phyloP scores from a whole-genome alignment of 805 yeast species.

The Candida krabiensis region DNA sequence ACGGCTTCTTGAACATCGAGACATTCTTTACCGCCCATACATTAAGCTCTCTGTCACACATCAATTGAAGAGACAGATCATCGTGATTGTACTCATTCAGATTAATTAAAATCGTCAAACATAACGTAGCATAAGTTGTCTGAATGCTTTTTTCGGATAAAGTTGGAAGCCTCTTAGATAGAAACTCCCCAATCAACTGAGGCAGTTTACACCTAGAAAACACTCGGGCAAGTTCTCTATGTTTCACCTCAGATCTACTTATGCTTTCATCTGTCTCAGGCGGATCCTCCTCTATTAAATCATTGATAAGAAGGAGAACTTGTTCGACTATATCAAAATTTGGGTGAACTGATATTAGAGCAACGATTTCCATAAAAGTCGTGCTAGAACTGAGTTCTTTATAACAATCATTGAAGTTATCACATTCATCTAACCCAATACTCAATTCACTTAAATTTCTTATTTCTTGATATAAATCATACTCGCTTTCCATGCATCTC shows the following conservation, averaged over 20 bases:
- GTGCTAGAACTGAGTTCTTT: slow-evolving; percentile 4
- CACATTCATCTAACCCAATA: slow-evolving; percentile 13
- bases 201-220: slow-evolving; percentile 5
- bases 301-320: slow-evolving; percentile 13
- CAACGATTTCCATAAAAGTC: slow-evolving; percentile 11
- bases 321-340: slow-evolving; percentile 17
- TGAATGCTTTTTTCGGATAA: slow-evolving; percentile 2
- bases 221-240: slow-evolving; percentile 2
- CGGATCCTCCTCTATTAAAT: slow-evolving; percentile 8
- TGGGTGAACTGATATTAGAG: slow-evolving; percentile 16
- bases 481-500: slow-evolving; percentile 22
- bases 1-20: slow-evolving; percentile 1
- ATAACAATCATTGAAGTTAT: slow-evolving; percentile 11
- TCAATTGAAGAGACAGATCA: background rate
- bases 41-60: slow-evolving; percentile 4
- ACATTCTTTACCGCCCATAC: slow-evolving; percentile 4
- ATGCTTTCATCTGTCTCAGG: slow-evolving; percentile 3
- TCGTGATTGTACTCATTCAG: slow-evolving; percentile 7
- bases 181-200: slow-evolving; percentile 8
- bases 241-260: background rate
- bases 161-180: slow-evolving; percentile 1
- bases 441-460: slow-evolving; percentile 20
- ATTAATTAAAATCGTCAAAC: slow-evolving; percentile 9
- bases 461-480: slow-evolving; percentile 16
- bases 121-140: slow-evolving; percentile 7